These are phyloP conservation scores for Globisporangium yorkense DNA, from an alignment of 352 stramenopile species.

Conservation along the genomic window DNA sequence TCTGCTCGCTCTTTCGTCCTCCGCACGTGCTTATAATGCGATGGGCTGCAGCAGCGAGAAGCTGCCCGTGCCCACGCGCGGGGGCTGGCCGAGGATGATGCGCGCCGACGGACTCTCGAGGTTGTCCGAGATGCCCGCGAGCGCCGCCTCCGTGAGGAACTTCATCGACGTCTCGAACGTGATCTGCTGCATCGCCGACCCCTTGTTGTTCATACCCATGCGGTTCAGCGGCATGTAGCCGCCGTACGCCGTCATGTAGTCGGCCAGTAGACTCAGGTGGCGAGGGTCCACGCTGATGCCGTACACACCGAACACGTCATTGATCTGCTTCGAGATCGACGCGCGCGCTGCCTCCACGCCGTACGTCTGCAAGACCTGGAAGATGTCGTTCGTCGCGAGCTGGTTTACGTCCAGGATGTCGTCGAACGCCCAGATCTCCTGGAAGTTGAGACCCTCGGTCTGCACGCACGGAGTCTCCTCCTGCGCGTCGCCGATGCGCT, in stretches of 20 bases:
- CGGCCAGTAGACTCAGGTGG: constrained; percentile 97
- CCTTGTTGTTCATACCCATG: constrained; percentile 95
- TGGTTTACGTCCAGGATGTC: constrained; percentile 93
- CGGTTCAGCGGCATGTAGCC: constrained; percentile 98
- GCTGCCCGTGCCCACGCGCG: constrained; percentile 93
- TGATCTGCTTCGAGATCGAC: constrained; percentile 98
- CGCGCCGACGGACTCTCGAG: constrained; percentile 93
- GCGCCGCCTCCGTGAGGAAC: constrained; percentile 96
- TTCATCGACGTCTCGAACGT: constrained; percentile 99
- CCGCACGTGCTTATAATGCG: constrained; percentile 43
- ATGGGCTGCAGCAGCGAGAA: constrained; percentile 92
- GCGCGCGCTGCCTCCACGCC: constrained; percentile 97
- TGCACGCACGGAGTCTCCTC: constrained; percentile 88
- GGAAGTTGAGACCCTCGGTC: constrained; percentile 97
- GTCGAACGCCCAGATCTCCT: constrained; percentile 94
- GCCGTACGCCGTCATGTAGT: constrained; percentile 99
- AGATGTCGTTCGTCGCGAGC: constrained; percentile 98
- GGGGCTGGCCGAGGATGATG: constrained; percentile 93
- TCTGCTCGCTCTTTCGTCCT: background rate
- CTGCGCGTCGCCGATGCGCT: constrained; percentile 67
- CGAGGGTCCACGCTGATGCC: constrained; percentile 97
- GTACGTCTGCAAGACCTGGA: constrained; percentile 94
- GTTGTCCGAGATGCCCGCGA: constrained; percentile 86
- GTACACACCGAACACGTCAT: constrained; percentile 98
- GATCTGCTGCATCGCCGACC: constrained; percentile 98